Evolutionary conservation across 768 basidiomycete genomes (phyloP), one percentile per base, ranked within the genome.

Genomic region (Holtermanniella nyarrowii): DNA sequence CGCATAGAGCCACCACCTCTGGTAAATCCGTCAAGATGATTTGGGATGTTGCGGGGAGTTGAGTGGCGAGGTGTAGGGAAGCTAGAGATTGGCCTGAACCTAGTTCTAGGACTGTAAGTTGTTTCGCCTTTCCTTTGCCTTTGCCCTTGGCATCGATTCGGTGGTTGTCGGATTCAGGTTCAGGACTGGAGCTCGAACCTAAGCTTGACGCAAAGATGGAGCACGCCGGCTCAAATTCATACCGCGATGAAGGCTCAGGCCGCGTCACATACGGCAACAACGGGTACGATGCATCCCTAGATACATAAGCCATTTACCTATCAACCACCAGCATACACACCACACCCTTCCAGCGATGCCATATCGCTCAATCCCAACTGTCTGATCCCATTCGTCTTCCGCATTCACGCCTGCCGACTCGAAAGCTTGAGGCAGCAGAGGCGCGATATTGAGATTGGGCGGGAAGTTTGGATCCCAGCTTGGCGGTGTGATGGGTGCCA

Each of bases 331-430:
- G 48, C 47, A 48, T 57, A 63, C 66, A 75, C 75, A 85, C 88
- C 87, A 89, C 44, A 90, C 81, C 70, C 85, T 76, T 26, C 86
- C 85, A 5, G 86, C 88, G 50, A 90, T 89, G 3, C 87, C 86
- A 65, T 84, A 88, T 58, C 74, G 74, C 14, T 75, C 70, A 49
- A 89, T 89, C 73, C 73, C 67, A 85, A 84, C 42, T 23, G 46
- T 50, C 50, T 69, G 65, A 71, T 73, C 44, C 57, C 59, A 20
- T 56, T 53, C 23, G 41, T 39, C 43, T 48, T 31, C 44, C 13
- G 18, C 39, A 22, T 14, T 5, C 26, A 27, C 39, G 4, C 31
- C 16, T 7, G 31, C 16, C 7, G 10, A 7, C 31, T 37, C 10
- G 31, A 37, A 37, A 7, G 31, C 31, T 7, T 7, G 7, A 7